Evolutionary conservation across 306 rosid genomes (phyloP).

Genomic region (Vigna reflexopilosa): DNA sequence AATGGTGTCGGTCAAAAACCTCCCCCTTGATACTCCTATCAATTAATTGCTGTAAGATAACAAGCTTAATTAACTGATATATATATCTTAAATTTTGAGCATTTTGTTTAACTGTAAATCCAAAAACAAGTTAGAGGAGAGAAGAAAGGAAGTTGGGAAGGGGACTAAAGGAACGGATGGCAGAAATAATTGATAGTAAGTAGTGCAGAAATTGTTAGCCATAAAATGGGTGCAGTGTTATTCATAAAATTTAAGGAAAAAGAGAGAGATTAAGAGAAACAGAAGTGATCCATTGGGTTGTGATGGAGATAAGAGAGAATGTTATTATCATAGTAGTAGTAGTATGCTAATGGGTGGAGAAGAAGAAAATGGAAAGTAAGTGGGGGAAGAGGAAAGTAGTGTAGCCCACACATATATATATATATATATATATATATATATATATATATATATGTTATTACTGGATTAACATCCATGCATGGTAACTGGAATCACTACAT

Average conservation of each 20-base stretch:
- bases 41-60: background rate
- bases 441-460: conserved; percentile 30
- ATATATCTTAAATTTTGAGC: background rate
- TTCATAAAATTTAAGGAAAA: background rate
- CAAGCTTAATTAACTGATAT: background rate
- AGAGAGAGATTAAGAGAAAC: background rate
- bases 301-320: conserved; percentile 22
- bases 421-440: background rate
- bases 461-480: conserved; percentile 33
- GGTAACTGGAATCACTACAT: conserved; percentile 38
- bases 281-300: background rate
- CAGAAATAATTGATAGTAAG: too few species aligned
- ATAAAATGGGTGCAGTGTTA: background rate
- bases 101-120: too few species aligned
- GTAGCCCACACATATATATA: background rate
- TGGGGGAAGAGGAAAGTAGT: conserved; percentile 20
- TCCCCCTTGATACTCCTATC: too few species aligned
- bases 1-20: too few species aligned
- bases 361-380: conserved; percentile 38
- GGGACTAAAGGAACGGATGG: too few species aligned
- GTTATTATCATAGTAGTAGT: background rate
- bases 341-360: conserved; percentile 19
- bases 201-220: too few species aligned
- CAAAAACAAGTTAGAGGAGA: too few species aligned
- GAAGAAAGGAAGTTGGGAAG: too few species aligned